Percentiles rank a stretch among this genome's conserved stretches.
phyloP scores from a whole-genome alignment of 2,329 filamentous ascomycete species.

The Escovopsis sp. region DNA sequence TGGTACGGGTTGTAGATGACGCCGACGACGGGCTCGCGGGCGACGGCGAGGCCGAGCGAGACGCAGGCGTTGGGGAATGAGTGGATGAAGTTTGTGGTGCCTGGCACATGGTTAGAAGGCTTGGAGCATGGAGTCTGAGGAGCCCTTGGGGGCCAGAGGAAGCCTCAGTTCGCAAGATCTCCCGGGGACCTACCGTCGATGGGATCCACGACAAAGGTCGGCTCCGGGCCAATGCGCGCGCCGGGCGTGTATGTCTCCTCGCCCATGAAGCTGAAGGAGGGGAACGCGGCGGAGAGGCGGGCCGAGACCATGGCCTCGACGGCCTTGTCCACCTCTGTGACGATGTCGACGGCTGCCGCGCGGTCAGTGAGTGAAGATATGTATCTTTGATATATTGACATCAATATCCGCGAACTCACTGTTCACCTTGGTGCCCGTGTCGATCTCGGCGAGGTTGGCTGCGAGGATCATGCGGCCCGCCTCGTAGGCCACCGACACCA shows the following conservation, averaged over 20 bases:
- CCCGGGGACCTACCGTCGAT: slow-evolving; percentile 45
- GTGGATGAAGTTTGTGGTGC: slow-evolving; percentile 68
- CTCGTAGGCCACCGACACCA: slow-evolving; percentile 44
- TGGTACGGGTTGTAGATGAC: slow-evolving; percentile 72
- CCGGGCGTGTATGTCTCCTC: slow-evolving; percentile 65
- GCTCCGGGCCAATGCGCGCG: slow-evolving; percentile 43
- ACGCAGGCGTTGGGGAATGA: slow-evolving; percentile 61
- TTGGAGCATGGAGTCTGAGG: too few species aligned
- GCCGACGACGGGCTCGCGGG: slow-evolving; percentile 48
- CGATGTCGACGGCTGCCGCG: slow-evolving; percentile 46
- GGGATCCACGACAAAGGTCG: slow-evolving; percentile 70
- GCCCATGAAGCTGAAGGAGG: slow-evolving; percentile 50
- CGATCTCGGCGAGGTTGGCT: slow-evolving; percentile 43
- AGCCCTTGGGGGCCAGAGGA: too few species aligned
- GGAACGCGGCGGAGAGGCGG: slow-evolving; percentile 37
- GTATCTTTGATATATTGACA: too few species aligned
- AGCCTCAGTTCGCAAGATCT: too few species aligned
- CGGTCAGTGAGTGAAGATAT: not conserved
- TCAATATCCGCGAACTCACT: slow-evolving; percentile 26
- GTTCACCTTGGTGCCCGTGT: slow-evolving; percentile 48
- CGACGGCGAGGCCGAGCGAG: slow-evolving; percentile 56
- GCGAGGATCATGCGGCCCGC: slow-evolving; percentile 50
- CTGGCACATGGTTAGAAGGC: slow-evolving; percentile 4
- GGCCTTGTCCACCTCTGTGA: slow-evolving; percentile 52
- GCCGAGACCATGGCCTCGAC: slow-evolving; percentile 48